phyloP scores from a whole-genome alignment of 805 yeast genomes.

The Kodamaea neixiangensis region DNA sequence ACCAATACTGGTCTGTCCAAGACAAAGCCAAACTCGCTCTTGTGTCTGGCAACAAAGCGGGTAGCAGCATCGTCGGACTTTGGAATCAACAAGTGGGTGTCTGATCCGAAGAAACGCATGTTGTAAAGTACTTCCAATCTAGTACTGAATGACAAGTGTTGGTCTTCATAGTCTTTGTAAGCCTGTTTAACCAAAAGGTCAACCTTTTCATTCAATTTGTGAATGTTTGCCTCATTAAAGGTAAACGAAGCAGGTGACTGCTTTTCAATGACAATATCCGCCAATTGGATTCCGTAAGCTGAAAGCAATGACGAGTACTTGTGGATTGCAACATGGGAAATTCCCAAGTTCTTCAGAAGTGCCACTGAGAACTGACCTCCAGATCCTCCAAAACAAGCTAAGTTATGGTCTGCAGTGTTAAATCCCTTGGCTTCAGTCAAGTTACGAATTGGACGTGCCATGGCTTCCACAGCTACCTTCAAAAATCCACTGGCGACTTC shows the following conservation, averaged over 20 bases:
- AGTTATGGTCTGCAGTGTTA: slow-evolving; percentile 60
- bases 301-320: slow-evolving; percentile 81
- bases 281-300: slow-evolving; percentile 86
- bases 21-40: slow-evolving; percentile 38
- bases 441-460: slow-evolving; percentile 89
- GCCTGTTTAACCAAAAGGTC: slow-evolving; percentile 47
- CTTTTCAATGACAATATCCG: slow-evolving; percentile 46
- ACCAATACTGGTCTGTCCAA: slow-evolving; percentile 37
- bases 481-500: slow-evolving; percentile 81
- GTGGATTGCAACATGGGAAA: slow-evolving; percentile 69
- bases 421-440: slow-evolving; percentile 85
- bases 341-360: slow-evolving; percentile 71
- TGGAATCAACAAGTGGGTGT: slow-evolving; percentile 76
- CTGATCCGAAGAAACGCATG: slow-evolving; percentile 86
- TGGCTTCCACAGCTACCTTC: slow-evolving; percentile 80
- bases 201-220: slow-evolving; percentile 47
- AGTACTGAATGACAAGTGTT: slow-evolving; percentile 52
- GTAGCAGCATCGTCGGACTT: slow-evolving; percentile 24
- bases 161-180: slow-evolving; percentile 37
- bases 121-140: slow-evolving; percentile 67
- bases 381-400: slow-evolving; percentile 90
- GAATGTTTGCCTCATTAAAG: slow-evolving; percentile 27
- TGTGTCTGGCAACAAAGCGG: slow-evolving; percentile 30
- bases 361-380: slow-evolving; percentile 90
- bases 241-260: slow-evolving; percentile 36